Evolutionary conservation across 108 stramenopile genomes (phyloP).

Genomic region (Nitzschia inconspicua): DNA sequence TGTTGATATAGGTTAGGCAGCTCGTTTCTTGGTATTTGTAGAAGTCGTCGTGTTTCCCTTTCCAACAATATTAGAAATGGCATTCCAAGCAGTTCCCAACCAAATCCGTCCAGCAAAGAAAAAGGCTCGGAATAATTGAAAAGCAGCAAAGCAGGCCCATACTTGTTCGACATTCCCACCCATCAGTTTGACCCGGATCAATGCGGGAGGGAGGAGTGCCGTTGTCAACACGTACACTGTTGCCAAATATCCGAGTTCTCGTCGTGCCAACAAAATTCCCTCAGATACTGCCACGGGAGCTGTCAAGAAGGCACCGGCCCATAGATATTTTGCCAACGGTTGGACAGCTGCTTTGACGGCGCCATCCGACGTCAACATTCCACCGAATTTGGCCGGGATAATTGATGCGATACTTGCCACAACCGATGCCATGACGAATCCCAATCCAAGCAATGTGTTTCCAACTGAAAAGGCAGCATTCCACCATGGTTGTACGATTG

Average conservation of each 20-base stretch:
- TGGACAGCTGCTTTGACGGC: constrained; percentile 66
- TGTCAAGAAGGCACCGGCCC: constrained; percentile 65
- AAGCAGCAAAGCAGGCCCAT: constrained; percentile 78
- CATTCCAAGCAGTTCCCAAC: constrained; percentile 30
- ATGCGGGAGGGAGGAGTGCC: constrained; percentile 63
- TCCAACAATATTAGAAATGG: no score
- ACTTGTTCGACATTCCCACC: constrained; percentile 75
- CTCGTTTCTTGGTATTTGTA: no score
- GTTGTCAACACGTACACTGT: constrained; percentile 74
- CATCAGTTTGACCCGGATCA: constrained; percentile 54
- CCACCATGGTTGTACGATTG: constrained; percentile 41
- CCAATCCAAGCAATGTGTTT: constrained; percentile 55
- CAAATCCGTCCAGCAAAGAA: constrained; percentile 74
- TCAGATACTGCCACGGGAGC: constrained; percentile 87
- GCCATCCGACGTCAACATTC: constrained; percentile 61
- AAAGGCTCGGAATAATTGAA: constrained; percentile 77
- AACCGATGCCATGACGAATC: constrained; percentile 47
- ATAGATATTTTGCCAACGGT: constrained; percentile 70
- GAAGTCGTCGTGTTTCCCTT: no score
- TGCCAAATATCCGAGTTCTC: constrained; percentile 70
- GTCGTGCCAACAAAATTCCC: constrained; percentile 71
- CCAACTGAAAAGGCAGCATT: constrained; percentile 33
- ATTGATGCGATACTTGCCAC: constrained; percentile 61
- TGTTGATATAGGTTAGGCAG: no score
- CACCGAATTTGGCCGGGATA: constrained; percentile 64